These are phyloP conservation scores for Piedraia hortae DNA, from an alignment of 2,329 filamentous ascomycete species.

Conservation along the genomic window DNA sequence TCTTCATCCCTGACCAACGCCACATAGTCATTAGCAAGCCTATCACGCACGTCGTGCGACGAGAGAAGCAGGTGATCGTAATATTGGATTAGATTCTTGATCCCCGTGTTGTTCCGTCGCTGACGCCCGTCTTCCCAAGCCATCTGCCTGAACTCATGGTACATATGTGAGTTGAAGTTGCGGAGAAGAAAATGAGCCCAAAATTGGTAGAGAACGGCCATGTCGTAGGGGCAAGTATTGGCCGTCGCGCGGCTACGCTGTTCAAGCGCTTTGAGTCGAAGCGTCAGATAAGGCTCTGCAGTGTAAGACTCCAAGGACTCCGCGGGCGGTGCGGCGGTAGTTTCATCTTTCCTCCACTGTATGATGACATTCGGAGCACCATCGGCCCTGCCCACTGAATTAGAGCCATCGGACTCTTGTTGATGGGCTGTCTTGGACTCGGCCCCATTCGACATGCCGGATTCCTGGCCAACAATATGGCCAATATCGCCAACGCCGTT, in stretches of 20 bases:
- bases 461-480: too few relatives aligned
- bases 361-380: slow-evolving; percentile 9
- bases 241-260: slow-evolving; percentile 19
- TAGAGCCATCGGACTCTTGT: slow-evolving; percentile 14
- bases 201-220: slow-evolving; percentile 43
- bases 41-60: slow-evolving; percentile 22
- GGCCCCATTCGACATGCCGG: slow-evolving; percentile 13
- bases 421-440: slow-evolving; percentile 9
- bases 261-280: slow-evolving; percentile 22
- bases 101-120: slow-evolving; percentile 25
- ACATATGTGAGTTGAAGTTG: slow-evolving; percentile 51
- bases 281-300: slow-evolving; percentile 21
- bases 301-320: slow-evolving; percentile 16
- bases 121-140: slow-evolving; percentile 35
- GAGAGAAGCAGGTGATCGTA: slow-evolving; percentile 31
- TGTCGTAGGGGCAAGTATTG: slow-evolving; percentile 25
- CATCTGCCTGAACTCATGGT: slow-evolving; percentile 41
- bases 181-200: slow-evolving; percentile 46
- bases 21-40: slow-evolving; percentile 27
- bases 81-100: slow-evolving; percentile 36
- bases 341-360: slow-evolving; percentile 25
- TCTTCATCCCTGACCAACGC: slow-evolving; percentile 24
- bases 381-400: slow-evolving; percentile 3
- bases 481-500: slow-evolving; percentile 23
- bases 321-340: slow-evolving; percentile 14